These are phyloP conservation scores for Echeveria elegans DNA, from an alignment of 164 flowering plant species.

Conservation along the genomic window DNA sequence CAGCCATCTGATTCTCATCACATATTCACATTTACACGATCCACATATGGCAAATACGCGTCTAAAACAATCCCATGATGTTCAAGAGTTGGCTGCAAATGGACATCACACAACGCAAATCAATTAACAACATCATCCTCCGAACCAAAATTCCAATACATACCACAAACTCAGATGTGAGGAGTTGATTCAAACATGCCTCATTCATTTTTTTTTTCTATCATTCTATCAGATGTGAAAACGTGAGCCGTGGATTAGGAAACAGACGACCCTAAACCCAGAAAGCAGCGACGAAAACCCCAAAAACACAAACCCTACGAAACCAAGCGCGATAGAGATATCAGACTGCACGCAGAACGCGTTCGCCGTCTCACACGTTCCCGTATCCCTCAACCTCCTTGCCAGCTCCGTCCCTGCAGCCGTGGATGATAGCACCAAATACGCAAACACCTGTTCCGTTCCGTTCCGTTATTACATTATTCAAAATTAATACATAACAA, in stretches of 20 bases:
- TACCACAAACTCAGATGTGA: too few species aligned
- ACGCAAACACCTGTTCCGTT: slow-evolving; percentile 54
- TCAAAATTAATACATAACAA: background rate
- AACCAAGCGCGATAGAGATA: slow-evolving; percentile 61
- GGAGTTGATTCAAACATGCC: too few species aligned
- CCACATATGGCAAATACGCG: too few species aligned
- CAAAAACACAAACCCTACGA: slow-evolving; percentile 60
- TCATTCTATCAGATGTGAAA: slow-evolving; percentile 36
- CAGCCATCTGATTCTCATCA: too few species aligned
- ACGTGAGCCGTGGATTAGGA: slow-evolving; percentile 65
- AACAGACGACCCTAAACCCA: slow-evolving; percentile 72
- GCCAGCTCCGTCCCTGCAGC: slow-evolving; percentile 62
- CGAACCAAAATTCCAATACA: too few species aligned
- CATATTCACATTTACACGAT: too few species aligned
- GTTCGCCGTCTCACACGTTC: slow-evolving; percentile 35
- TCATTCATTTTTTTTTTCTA: too few species aligned
- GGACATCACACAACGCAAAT: too few species aligned
- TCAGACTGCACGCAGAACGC: slow-evolving; percentile 64
- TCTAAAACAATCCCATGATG: too few species aligned
- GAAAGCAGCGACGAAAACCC: slow-evolving; percentile 58
- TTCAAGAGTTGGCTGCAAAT: too few species aligned
- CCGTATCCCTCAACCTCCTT: slow-evolving; percentile 26
- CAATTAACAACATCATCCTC: too few species aligned
- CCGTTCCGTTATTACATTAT: background rate
- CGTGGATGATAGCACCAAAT: slow-evolving; percentile 55